Evolutionary conservation across 73 alveolate genomes (phyloP).

Genomic region (Uronychia binucleata): DNA sequence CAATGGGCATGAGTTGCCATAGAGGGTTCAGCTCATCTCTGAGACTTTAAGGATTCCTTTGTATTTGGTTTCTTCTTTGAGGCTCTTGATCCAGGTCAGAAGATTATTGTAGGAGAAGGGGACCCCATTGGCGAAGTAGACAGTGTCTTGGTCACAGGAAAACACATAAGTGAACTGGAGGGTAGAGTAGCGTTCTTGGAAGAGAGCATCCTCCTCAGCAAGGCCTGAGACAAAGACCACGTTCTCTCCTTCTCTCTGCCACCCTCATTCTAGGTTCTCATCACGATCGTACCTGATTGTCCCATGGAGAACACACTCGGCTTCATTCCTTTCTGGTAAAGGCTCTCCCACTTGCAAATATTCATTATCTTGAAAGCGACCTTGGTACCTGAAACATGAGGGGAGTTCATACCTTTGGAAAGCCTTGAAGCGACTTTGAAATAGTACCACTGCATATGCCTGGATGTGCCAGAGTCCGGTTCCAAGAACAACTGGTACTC

Average conservation of each 20-base stretch:
- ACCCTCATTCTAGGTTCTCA: constrained; percentile 3
- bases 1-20: not conserved
- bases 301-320: constrained; percentile 45
- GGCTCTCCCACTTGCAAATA: constrained; percentile 35
- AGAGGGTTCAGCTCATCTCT: not conserved
- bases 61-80: not conserved
- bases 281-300: not conserved
- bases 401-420: constrained; percentile 26
- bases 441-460: constrained; percentile 63
- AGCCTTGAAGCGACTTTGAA: constrained; percentile 38
- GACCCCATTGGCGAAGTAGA: constrained; percentile 83
- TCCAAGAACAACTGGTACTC: constrained; percentile 46
- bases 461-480: constrained; percentile 48
- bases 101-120: constrained; percentile 70
- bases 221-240: not conserved
- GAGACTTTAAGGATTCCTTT: not conserved
- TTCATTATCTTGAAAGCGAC: constrained; percentile 43
- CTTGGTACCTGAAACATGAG: not conserved
- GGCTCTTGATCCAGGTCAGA: not conserved
- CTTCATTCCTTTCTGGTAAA: constrained; percentile 54
- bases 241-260: constrained; percentile 17
- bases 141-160: constrained; percentile 73
- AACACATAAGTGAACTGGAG: constrained; percentile 71
- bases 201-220: constrained; percentile 12
- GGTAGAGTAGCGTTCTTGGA: constrained; percentile 61